Evolutionary conservation across 805 yeast genomes (phyloP).

Genomic region (Clavispora vitiphila): DNA sequence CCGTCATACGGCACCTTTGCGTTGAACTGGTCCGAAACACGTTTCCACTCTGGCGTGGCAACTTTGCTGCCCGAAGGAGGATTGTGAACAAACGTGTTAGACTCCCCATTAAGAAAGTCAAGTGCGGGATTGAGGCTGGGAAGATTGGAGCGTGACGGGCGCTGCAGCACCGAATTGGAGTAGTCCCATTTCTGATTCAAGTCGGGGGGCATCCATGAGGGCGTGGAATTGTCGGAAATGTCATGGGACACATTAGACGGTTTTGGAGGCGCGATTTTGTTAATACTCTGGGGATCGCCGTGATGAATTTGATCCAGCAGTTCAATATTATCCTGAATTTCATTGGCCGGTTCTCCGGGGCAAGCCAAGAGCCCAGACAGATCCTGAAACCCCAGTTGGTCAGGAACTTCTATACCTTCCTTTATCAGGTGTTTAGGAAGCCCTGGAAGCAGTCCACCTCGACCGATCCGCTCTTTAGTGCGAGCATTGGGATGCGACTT

Average conservation of each 20-base stretch:
- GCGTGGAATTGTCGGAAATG: constrained; percentile 21
- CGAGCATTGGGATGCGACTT: constrained; percentile 43
- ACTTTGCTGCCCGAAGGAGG: constrained; percentile 8
- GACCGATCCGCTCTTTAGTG: constrained; percentile 30
- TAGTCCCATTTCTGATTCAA: constrained; percentile 32
- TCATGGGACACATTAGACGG: not conserved
- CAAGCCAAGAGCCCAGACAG: not conserved
- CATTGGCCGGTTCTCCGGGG: too few relatives aligned
- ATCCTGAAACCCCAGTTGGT: not conserved
- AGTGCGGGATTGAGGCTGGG: constrained; percentile 4
- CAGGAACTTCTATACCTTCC: too few relatives aligned
- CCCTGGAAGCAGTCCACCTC: not conserved
- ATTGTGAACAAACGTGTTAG: constrained; percentile 32
- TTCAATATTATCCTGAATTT: not conserved
- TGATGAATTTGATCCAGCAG: not conserved
- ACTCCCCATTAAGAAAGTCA: constrained; percentile 16
- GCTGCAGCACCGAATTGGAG: constrained; percentile 1
- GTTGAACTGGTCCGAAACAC: constrained; percentile 25
- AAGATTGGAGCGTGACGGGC: not conserved
- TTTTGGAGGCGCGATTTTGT: not conserved
- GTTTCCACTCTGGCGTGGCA: constrained; percentile 32
- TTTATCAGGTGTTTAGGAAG: not conserved
- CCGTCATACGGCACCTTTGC: constrained; percentile 12
- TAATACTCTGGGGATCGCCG: not conserved
- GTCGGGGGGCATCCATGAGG: constrained; percentile 41